These are phyloP conservation scores for Zasmidium angulare DNA, from an alignment of 2,329 filamentous ascomycete genomes.

Conservation along the genomic window DNA sequence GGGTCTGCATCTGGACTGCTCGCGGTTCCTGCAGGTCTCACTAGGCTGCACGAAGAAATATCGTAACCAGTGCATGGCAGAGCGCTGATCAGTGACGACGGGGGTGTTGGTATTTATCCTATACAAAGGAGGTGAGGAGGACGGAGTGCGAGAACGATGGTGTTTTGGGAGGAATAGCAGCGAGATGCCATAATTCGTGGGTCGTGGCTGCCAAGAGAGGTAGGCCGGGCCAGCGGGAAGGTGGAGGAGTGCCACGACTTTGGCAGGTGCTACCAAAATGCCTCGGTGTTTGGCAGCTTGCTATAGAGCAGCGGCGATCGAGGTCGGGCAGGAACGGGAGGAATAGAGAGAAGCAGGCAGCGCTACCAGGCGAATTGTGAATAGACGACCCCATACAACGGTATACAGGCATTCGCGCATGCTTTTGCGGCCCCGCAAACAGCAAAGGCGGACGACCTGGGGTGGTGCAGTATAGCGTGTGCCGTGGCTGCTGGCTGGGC, in stretches of 20 bases:
- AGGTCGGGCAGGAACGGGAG: neutral
- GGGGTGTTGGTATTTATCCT: neutral
- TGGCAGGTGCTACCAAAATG: neutral
- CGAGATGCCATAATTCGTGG: neutral
- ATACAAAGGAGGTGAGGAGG: neutral
- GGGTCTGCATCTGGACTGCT: neutral
- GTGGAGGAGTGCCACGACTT: neutral
- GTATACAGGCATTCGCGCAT: neutral
- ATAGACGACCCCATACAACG: no score
- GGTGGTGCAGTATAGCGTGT: neutral
- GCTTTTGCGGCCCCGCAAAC: neutral
- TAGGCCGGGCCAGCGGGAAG: neutral
- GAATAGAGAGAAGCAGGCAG: neutral
- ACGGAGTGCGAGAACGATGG: neutral
- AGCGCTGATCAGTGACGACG: neutral
- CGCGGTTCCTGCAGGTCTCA: neutral
- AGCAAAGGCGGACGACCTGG: neutral
- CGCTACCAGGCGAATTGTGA: no score
- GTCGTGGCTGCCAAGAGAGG: neutral
- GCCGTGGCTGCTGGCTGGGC: neutral
- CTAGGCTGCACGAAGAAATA: neutral
- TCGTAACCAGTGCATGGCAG: neutral
- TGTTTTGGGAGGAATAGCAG: neutral
- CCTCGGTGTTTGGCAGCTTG: neutral
- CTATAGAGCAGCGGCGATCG: neutral